A percentile compares a stretch with the other conserved stretches of the same genome.
phyloP scores from a whole-genome alignment of 805 yeast species.

The Pichia phayaonensis region DNA sequence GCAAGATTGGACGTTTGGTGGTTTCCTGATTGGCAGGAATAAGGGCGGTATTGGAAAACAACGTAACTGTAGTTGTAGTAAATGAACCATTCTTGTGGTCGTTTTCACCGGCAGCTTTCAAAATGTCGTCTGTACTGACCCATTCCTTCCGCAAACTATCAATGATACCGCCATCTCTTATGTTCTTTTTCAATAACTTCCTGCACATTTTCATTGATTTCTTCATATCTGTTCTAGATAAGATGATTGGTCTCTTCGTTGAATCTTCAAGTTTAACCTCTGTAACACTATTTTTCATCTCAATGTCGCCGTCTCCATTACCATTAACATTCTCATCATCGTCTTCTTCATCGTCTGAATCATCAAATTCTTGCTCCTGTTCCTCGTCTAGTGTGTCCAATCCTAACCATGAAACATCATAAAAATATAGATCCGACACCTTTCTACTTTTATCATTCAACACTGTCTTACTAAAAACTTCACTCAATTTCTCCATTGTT shows the following conservation, averaged over 20 bases:
- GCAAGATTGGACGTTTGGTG: constrained; percentile 13
- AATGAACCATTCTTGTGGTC: background rate
- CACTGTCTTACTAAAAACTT: constrained; percentile 36
- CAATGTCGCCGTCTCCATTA: background rate
- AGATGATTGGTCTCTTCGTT: background rate
- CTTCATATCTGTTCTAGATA: constrained; percentile 2
- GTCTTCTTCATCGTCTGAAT: background rate
- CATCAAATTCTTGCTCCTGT: background rate
- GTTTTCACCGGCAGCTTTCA: background rate
- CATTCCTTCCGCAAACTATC: constrained; percentile 29
- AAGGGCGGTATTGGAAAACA: background rate
- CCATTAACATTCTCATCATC: background rate
- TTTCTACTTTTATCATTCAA: constrained; percentile 37
- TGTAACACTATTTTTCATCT: background rate
- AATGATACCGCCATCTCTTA: constrained; percentile 23
- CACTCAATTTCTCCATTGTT: constrained; percentile 37
- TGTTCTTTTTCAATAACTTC: constrained; percentile 16
- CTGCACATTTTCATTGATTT: constrained; percentile 11
- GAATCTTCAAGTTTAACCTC: background rate
- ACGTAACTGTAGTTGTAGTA: background rate
- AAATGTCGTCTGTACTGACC: constrained; percentile 22
- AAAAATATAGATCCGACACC: constrained; percentile 49
- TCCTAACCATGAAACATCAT: constrained; percentile 61
- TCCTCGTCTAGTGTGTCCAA: constrained; percentile 20
- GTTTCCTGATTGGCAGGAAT: background rate